Conservation (phyloP, 495 filamentous ascomycete species). For the Lasiosphaeris hirsuta region DNA sequence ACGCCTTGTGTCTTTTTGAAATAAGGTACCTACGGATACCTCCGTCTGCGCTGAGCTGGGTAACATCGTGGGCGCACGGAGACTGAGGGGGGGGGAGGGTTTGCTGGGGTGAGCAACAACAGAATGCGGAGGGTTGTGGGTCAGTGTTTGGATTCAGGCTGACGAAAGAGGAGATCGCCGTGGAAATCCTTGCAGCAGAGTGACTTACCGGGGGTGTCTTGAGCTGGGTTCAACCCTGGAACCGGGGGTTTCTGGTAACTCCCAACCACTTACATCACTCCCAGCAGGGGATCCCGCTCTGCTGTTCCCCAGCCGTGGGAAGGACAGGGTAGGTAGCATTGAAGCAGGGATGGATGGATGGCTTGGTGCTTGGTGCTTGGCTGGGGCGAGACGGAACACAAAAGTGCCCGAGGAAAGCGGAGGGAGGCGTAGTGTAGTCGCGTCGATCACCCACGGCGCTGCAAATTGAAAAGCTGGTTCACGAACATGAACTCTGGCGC, state of each 20-base stretch:
- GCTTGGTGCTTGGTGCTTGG: background rate
- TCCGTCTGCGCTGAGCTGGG: constrained; percentile 1
- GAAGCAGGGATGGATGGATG: constrained; percentile 1
- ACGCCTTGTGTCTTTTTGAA: constrained; percentile 1
- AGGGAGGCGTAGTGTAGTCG: background rate
- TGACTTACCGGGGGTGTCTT: background rate
- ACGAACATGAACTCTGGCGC: constrained; percentile 18
- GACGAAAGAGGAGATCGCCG: constrained; percentile 10
- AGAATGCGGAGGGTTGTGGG: too few species aligned
- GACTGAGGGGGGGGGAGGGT: background rate
- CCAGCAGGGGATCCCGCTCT: background rate
- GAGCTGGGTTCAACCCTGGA: background rate
- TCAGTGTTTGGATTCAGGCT: background rate
- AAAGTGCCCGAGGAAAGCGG: background rate
- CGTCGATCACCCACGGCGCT: constrained; percentile 17
- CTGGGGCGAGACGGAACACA: background rate
- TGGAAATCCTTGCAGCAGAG: constrained; percentile 9
- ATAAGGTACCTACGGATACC: constrained; percentile 7
- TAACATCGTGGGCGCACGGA: constrained; percentile 4
- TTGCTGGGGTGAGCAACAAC: background rate
- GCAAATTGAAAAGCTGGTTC: constrained; percentile 9
- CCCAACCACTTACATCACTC: background rate
- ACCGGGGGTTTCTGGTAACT: background rate
- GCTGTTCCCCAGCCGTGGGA: constrained; percentile 3
- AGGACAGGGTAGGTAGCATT: constrained; percentile 1